Evolutionary conservation across 768 basidiomycete genomes (phyloP).

Genomic region (Amanita rubescens): DNA sequence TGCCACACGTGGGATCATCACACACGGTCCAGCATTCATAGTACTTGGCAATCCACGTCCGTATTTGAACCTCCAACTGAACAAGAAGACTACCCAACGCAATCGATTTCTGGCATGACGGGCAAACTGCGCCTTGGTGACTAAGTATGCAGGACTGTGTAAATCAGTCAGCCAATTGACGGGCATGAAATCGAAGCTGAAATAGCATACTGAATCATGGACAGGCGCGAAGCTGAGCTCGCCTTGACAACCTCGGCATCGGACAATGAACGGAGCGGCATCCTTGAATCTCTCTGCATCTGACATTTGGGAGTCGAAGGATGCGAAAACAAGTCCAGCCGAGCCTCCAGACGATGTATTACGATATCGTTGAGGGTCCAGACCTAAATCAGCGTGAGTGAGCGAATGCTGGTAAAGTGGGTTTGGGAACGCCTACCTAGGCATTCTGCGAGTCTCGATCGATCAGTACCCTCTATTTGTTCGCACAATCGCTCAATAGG

Average conservation of each 20-base stretch:
- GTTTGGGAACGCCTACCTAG: constrained; percentile 47
- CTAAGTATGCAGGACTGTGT: constrained; percentile 60
- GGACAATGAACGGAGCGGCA: constrained; percentile 59
- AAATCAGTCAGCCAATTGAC: constrained; percentile 6
- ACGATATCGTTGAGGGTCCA: constrained; percentile 53
- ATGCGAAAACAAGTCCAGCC: constrained; percentile 64
- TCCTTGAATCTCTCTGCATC: constrained; percentile 86
- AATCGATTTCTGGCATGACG: constrained; percentile 50
- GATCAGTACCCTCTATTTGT: constrained; percentile 92
- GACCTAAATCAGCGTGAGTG: constrained; percentile 30
- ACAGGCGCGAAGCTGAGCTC: constrained; percentile 52
- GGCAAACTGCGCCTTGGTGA: constrained; percentile 62
- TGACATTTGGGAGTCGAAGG: constrained; percentile 83
- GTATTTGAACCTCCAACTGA: constrained; percentile 85
- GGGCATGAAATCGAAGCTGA: not conserved
- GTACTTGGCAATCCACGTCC: constrained; percentile 67
- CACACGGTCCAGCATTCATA: constrained; percentile 90
- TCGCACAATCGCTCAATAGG: constrained; percentile 95
- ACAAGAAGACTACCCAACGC: constrained; percentile 58
- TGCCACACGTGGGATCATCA: constrained; percentile 76
- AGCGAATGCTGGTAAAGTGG: not conserved
- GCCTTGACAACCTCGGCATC: constrained; percentile 70
- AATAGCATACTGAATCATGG: constrained; percentile 42
- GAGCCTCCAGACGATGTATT: constrained; percentile 29
- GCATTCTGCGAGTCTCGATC: constrained; percentile 88